Base-by-base conservation (phyloP, 2,329 filamentous ascomycete species). In the Cladophialophora immunda region DNA sequence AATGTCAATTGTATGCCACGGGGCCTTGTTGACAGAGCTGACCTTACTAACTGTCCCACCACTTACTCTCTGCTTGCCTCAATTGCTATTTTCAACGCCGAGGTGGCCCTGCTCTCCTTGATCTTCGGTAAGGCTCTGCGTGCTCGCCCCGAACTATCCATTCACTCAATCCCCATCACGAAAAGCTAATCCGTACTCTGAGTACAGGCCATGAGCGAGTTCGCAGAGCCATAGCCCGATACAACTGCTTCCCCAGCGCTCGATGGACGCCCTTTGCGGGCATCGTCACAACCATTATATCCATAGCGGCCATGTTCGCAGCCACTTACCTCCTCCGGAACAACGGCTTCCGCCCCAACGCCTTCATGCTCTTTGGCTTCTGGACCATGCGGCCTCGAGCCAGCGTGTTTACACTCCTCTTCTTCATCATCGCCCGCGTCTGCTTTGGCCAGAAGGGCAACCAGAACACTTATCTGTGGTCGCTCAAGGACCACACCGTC, bases 371-470 rank as follows among this genome's bases (percentile, higher is more conserved):
- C 22, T 50, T 59, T 29, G 57, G 57, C 13, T 59, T 59, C 38
- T 59, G 57, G 36, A 59, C 57, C 57, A 59, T 59, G 57, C 57
- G 57, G 15, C 57, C 57, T 19, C 57, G 57, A 32, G 57, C 57
- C 27, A 29, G 29, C 27, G 29, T 29, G 22, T 59, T 59, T 4
- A 59, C 57, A 22, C 57, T 59, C 19, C 27, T 59, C 3, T 59
- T 32, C 57, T 59, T 59, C 38, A 19, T 59, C n/a, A 45, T 59
- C 27, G 25, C 57, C 11, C 57, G 57, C 25, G 34, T 59, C 9
- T 45, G 34, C 22, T 59, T 59, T 29, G 57, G 57, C 22, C 57
- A 59, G 30, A 45, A 47, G 22, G 57, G 36, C 25, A 19, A 30
- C 22, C 15, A 47, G 15, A 59, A 59, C 29, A 45, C 57, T 15